Conservation (phyloP, 1,139 yeast species). For the Lodderomyces orthopsilosis region DNA sequence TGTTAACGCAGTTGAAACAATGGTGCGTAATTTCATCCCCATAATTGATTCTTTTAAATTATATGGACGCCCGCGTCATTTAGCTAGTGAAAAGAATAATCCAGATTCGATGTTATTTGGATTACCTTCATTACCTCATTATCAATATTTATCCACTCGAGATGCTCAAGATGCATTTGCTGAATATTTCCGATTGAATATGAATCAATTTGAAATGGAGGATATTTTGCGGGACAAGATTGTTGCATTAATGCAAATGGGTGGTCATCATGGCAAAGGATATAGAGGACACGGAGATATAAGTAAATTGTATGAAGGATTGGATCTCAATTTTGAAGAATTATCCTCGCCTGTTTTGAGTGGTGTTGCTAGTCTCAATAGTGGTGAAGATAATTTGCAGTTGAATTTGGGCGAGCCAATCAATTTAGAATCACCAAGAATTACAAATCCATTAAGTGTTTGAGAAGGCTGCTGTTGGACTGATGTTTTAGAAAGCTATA, state of each 20-base stretch:
- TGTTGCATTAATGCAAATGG: constrained; percentile 14
- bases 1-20: constrained; percentile 54
- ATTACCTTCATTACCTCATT: constrained; percentile 56
- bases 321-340: constrained; percentile 24
- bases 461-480: too few species aligned
- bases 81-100: constrained; percentile 45
- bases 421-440: constrained; percentile 10
- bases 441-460: constrained; percentile 10
- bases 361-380: constrained; percentile 4
- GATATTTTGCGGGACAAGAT: constrained; percentile 9
- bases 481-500: too few species aligned
- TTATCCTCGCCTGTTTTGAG: constrained; percentile 17
- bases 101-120: constrained; percentile 50
- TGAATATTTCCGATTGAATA: constrained; percentile 21
- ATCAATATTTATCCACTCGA: constrained; percentile 44
- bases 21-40: constrained; percentile 53
- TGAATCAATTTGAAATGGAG: constrained; percentile 23
- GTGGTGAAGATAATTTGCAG: constrained; percentile 8
- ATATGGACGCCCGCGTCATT: constrained; percentile 54
- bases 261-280: constrained; percentile 3
- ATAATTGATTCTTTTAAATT: constrained; percentile 52
- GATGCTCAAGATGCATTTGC: constrained; percentile 37
- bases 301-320: constrained; percentile 26
- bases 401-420: constrained; percentile 12
- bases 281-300: constrained; percentile 37